Base-by-base conservation (phyloP, 2,329 filamentous ascomycete genomes). In the Colletotrichum somersetense region DNA sequence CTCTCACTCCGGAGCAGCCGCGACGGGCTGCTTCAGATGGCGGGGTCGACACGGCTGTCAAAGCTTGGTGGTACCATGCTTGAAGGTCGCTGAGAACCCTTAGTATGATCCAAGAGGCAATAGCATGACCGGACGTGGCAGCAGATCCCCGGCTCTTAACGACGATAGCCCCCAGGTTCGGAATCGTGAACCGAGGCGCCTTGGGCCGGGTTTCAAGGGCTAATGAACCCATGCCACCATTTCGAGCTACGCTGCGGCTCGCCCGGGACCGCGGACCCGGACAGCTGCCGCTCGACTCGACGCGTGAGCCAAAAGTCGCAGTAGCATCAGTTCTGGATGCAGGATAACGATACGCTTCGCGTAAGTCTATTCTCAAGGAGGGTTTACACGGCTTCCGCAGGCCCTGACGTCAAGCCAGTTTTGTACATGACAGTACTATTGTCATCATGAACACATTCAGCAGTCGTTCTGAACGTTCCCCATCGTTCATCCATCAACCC, bases 331-430 rank as follows among this genome's bases (percentile, higher is more conserved):
- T 48, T 48, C 8, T 48, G 20, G 2, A 7, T 20, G 48, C 18
- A 7, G 4, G n/a, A 53, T n/a, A 30, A 55, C n/a, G 35, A 56
- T 23, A 11, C 4, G 26, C 66, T 52, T 52, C 38, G 50, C 38
- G 8, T 53, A 62, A 56, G 20, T 66, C 33, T 71, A 56, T 67
- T 56, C 56, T 61, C 63, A 44, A 50, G 7, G 20, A 62, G 50
- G 35, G 40, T 40, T 66, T n/a, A 48, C 55, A 66, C 38, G 35
- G 35, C 62, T 23, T 53, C 33, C 48, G 16, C 8, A 11, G 33
- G 5, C 40, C n/a, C 33, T 33, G 14, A 33, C 44, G 42, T 12
- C 46, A n/a, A 38, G 23, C 30, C 40, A 57, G 5, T 56, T 56
- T 56, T n/a, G 18, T 57, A 48, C 42, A 42, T 4, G 26, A 23